These are phyloP conservation scores for Bretschneidera sinensis DNA, from an alignment of 345 rosid species.

Conservation along the genomic window DNA sequence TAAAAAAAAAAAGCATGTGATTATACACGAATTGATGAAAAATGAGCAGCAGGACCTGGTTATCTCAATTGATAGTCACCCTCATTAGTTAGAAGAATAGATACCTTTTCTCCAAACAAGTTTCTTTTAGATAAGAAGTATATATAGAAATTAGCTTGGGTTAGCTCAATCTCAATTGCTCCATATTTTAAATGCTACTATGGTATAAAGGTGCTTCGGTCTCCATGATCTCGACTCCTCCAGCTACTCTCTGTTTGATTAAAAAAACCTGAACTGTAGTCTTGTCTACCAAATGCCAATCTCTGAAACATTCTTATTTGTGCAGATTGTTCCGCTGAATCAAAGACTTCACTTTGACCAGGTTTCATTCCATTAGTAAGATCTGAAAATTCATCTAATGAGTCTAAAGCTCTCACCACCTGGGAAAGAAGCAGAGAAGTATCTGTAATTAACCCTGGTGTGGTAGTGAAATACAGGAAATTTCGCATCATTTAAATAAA, in stretches of 20 bases:
- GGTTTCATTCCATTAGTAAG: conserved; percentile 90
- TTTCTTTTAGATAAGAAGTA: not conserved
- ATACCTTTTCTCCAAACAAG: conserved; percentile 3
- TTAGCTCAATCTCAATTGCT: conserved; percentile 5
- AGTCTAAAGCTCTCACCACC: conserved; percentile 89
- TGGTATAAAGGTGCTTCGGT: conserved; percentile 35
- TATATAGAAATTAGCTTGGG: not conserved
- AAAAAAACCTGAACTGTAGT: conserved; percentile 67
- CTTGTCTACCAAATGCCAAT: conserved; percentile 95
- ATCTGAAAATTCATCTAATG: conserved; percentile 64
- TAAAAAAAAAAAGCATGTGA: conserved; percentile 5
- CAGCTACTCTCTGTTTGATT: conserved; percentile 70
- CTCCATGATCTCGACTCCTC: conserved; percentile 56
- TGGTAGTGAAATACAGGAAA: not conserved
- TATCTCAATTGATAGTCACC: conserved; percentile 8
- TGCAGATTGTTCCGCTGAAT: conserved; percentile 84
- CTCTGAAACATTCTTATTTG: conserved; percentile 90
- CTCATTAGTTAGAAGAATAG: conserved; percentile 6
- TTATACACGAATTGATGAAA: conserved; percentile 19
- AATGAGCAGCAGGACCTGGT: conserved; percentile 14
- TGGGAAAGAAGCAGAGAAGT: conserved; percentile 14
- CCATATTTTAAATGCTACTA: conserved; percentile 10
- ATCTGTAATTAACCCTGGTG: not conserved
- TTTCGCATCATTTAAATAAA: not conserved
- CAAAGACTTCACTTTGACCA: conserved; percentile 76